Base-by-base conservation (phyloP, 108 stramenopile genomes). In the Thalassiosira profunda region DNA sequence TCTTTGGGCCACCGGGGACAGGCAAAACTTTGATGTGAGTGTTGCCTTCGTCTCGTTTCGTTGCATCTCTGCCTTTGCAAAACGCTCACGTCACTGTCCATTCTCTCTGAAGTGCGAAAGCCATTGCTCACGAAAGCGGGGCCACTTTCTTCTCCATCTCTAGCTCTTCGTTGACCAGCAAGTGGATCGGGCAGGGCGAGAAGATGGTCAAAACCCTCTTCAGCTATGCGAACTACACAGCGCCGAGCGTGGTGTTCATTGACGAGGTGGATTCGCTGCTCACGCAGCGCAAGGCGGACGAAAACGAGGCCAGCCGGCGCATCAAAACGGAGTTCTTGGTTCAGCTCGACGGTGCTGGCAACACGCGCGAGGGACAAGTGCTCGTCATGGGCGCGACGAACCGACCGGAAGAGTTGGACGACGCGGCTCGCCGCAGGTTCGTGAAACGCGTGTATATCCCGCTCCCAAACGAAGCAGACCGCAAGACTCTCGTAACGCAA, bases 121-220 rank as follows among this genome's bases (percentile, higher is more conserved):
- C 99, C 3, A 98, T 99, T 70, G 98, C 99, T 11, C 87, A 97
- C 76, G 90, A 97, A 79, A 86, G 85, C 41, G 95, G 95, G 17
- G 98, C 99, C 3, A 98, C 97, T 11, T 99, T 99, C 80, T 99
- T 99, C 70, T 88, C 86, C 36, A 99, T 99, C 47, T 98, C 97
- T 7, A 93, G 96, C 58, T 98, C 98, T 12, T 98, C 98, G 0
- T 78, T 99, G 17, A 99, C 97, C 18, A 94, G 91, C 80, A 99
- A 99, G 77, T 99, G 98, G 98, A 99, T 99, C 44, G 99, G 99
- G 1, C 98, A 99, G 52, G 97, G 98, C 29, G 99, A 99, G 77
- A 98, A 98, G 74, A 71, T 98, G 36, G 99, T 99, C 12, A 73
- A 93, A 5, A 96, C 98, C 31, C 70, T 99, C 17, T 99, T 99